Evolutionary conservation across 805 yeast species (phyloP).

Genomic region (Pichia nakasei): DNA sequence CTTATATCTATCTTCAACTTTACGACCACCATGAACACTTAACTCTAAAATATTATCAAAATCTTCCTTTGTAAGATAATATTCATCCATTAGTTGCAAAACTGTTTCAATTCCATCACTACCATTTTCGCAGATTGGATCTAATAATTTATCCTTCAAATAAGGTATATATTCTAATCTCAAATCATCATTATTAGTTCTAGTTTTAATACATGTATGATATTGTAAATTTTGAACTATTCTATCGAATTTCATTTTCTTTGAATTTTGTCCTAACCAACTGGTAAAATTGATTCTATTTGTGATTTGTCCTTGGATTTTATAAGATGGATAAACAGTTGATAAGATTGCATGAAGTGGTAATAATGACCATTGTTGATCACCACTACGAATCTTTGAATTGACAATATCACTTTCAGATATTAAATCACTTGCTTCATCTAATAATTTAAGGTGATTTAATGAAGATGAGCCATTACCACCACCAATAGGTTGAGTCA

Average conservation of each 20-base stretch:
- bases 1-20: constrained; percentile 39
- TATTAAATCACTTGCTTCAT: constrained; percentile 78
- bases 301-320: constrained; percentile 60
- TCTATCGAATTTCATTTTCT: constrained; percentile 67
- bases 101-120: constrained; percentile 58
- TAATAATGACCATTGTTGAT: constrained; percentile 89
- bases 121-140: constrained; percentile 49
- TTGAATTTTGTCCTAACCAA: constrained; percentile 89
- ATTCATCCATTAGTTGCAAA: constrained; percentile 70
- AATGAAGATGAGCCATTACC: constrained; percentile 29
- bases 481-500: constrained; percentile 44
- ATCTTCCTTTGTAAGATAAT: constrained; percentile 82
- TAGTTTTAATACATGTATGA: constrained; percentile 73
- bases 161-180: constrained; percentile 70
- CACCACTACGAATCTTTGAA: constrained; percentile 74
- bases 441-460: constrained; percentile 52
- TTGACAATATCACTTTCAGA: constrained; percentile 82
- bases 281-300: constrained; percentile 72
- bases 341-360: constrained; percentile 88
- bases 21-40: constrained; percentile 50
- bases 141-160: constrained; percentile 44
- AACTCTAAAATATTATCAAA: constrained; percentile 86
- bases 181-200: constrained; percentile 65
- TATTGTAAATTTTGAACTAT: constrained; percentile 80
- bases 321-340: constrained; percentile 68